Evolutionary conservation across 805 yeast species (phyloP).

Genomic region (Candida andamanensis): DNA sequence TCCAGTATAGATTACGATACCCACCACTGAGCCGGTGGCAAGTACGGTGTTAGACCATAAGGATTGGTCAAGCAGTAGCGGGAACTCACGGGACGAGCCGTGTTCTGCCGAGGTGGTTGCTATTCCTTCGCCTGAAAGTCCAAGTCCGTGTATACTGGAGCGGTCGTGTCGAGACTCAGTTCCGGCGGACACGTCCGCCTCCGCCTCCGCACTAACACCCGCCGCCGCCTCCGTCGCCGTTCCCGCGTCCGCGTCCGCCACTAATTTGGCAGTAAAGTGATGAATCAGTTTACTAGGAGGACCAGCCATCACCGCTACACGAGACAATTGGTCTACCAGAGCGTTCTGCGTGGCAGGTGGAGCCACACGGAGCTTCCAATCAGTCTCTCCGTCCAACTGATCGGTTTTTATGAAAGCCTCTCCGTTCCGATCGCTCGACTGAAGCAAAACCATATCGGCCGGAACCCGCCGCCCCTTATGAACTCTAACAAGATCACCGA

Average conservation of each 20-base stretch:
- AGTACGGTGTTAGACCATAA: slow-evolving; percentile 97
- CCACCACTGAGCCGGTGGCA: slow-evolving; percentile 90
- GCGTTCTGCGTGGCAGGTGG: slow-evolving; percentile 67
- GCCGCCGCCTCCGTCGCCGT: no score
- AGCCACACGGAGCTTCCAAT: slow-evolving; percentile 91
- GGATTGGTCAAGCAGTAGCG: slow-evolving; percentile 83
- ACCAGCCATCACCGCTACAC: slow-evolving; percentile 70
- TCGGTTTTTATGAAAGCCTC: slow-evolving; percentile 95
- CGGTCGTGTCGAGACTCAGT: no score
- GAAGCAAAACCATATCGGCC: slow-evolving; percentile 84
- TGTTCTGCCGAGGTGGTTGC: no score
- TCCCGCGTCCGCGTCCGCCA: no score
- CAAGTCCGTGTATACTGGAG: slow-evolving; percentile 38
- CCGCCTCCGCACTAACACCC: no score
- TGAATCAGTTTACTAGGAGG: slow-evolving; percentile 85
- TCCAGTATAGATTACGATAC: slow-evolving; percentile 87
- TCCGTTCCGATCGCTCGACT: slow-evolving; percentile 65
- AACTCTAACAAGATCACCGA: slow-evolving; percentile 79
- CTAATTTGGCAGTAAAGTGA: slow-evolving; percentile 69
- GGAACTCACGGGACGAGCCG: slow-evolving; percentile 38
- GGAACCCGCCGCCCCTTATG: slow-evolving; percentile 86
- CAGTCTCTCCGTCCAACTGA: slow-evolving; percentile 98
- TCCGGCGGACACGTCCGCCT: no score
- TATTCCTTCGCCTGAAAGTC: no score
- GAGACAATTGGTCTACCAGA: slow-evolving; percentile 43